Base-by-base conservation (phyloP, 441 rosid species). In the Melastoma candidum region DNA sequence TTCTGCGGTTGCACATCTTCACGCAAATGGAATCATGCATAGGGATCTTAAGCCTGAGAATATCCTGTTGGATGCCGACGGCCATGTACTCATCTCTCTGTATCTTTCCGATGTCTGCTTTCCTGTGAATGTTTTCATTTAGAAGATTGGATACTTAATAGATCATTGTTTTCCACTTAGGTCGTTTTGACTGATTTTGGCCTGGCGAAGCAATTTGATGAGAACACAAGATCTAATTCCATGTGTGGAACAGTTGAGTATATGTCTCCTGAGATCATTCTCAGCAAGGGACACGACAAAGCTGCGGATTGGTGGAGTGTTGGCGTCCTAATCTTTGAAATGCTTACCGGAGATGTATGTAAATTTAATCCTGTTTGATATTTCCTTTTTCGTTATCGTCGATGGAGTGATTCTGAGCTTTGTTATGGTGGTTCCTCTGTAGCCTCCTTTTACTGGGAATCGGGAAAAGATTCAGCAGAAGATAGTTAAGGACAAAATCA, bases 241-340 rank as follows among this genome's bases (percentile, higher is more conserved):
- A 64, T 93, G 78, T 81, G 89, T 55, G 98, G 97, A 68, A 89
- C 98, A 9, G 74, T 84, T 1, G 98, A 93, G 76, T 93, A 93
- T 61, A 89, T 93, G 97, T 69, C 98, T 47, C 97, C 98, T 46
- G 98, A 93, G 71, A 86, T 93, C 50, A 65, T 93, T 61, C 74
- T 68, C 11, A 97, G 98, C 17, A 89, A 73, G 57, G 98, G 97
- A 26, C 97, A 88, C 72, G 83, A 93, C 69, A 93, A 93, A 66
- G 83, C 95, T 57, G 92, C 98, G 4, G 98, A 92, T 63, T 88
- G 98, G 97, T 93, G 98, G 98, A 92, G 98, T 53, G 86, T 84
- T 24, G 98, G 98, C 32, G 70, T 88, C 71, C 73, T 92, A 43
- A 59, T 88, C 44, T 84, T 75, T 73, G 98, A 93, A 76, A 93